Evolutionary conservation across 305 asterid genomes (phyloP).

Genomic region (Fraxinus nigra): DNA sequence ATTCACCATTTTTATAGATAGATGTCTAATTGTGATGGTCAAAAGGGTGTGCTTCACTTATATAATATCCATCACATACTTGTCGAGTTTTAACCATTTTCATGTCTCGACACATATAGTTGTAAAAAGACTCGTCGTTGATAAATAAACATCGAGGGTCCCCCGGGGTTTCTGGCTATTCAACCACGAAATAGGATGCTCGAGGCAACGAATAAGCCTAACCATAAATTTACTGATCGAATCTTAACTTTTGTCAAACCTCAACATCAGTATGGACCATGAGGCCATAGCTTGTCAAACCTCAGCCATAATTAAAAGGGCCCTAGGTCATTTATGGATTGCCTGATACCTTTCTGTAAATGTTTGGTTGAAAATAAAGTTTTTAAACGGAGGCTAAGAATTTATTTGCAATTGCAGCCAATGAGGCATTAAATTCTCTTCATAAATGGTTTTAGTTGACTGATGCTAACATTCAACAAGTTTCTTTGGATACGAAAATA

Average conservation of each 20-base stretch:
- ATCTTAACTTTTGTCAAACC: not conserved
- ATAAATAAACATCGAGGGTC: not conserved
- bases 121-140: not conserved
- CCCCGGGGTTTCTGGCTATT: not conserved
- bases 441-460: conserved; percentile 27
- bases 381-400: not conserved
- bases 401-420: not conserved
- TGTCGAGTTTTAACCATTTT: not conserved
- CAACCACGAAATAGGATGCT: not conserved
- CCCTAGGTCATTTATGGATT: conserved; percentile 28
- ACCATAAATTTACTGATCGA: not conserved
- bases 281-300: not conserved
- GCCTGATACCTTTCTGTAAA: conserved; percentile 17
- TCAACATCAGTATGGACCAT: too few species aligned
- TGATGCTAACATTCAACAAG: conserved; percentile 4
- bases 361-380: not conserved
- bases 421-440: conserved; percentile 21
- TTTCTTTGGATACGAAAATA: not conserved
- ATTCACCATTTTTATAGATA: not conserved
- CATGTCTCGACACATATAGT: not conserved
- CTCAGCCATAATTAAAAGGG: conserved; percentile 4
- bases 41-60: not conserved
- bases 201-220: not conserved
- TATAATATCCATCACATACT: not conserved
- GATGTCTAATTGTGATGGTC: not conserved